Percentiles rank a stretch among this genome's conserved stretches.
These are phyloP conservation scores for Clitopilus hobsonii DNA, from an alignment of 768 basidiomycete genomes.

Conservation along the genomic window DNA sequence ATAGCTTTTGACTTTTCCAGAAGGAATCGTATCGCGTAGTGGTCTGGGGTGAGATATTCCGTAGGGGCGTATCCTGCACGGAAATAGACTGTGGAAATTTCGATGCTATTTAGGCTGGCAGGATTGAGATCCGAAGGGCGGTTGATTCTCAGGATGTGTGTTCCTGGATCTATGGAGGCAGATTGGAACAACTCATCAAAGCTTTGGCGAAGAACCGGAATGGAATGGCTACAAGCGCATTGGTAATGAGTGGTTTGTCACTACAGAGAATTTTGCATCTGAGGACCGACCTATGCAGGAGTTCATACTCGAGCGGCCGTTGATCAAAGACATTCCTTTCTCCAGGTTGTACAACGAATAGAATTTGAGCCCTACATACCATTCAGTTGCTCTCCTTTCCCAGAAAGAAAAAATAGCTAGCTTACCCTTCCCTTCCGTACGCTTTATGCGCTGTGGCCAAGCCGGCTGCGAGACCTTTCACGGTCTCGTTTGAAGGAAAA, in stretches of 20 bases:
- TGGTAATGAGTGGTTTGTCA: background rate
- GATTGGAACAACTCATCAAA: conserved; percentile 60
- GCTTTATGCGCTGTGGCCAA: conserved; percentile 76
- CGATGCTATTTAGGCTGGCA: conserved; percentile 35
- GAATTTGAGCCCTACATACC: conserved; percentile 41
- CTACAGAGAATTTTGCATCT: background rate
- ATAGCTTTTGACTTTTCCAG: conserved; percentile 83
- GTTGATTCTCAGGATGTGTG: conserved; percentile 38
- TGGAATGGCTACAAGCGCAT: conserved; percentile 50
- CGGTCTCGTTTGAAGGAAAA: conserved; percentile 73
- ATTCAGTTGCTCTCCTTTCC: background rate
- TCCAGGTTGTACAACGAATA: conserved; percentile 85
- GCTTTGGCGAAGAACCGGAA: conserved; percentile 72
- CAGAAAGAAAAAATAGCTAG: background rate
- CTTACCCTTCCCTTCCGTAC: conserved; percentile 55
- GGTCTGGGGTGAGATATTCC: conserved; percentile 63
- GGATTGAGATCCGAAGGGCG: conserved; percentile 27
- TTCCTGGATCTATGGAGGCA: conserved; percentile 48
- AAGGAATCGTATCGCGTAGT: conserved; percentile 70
- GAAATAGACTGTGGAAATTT: conserved; percentile 89
- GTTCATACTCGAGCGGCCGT: conserved; percentile 79
- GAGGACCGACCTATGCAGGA: conserved; percentile 63
- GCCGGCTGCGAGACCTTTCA: conserved; percentile 65
- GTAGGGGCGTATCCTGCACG: conserved; percentile 83
- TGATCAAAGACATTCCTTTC: conserved; percentile 98